Evolutionary conservation across 2,329 filamentous ascomycete species (phyloP).

Genomic region (Fusarium protoensiforme): DNA sequence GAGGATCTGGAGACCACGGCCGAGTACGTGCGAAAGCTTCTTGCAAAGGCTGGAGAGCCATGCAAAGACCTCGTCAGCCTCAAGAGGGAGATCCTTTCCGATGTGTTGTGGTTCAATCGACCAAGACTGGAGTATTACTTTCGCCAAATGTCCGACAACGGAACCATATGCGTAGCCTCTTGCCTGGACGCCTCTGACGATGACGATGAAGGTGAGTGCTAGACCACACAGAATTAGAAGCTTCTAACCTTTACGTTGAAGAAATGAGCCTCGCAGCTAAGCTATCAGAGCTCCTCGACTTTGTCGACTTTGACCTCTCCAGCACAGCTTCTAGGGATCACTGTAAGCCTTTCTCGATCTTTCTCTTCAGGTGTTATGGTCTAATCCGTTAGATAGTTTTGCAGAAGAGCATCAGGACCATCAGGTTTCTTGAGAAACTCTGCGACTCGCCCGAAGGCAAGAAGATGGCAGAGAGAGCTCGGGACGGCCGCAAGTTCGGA

Average conservation of each 20-base stretch:
- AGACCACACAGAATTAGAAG: fast-evolving
- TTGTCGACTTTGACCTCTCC: not conserved
- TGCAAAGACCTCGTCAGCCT: not conserved
- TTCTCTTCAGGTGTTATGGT: no score
- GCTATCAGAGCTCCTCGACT: not conserved
- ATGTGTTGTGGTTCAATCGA: slow-evolving; percentile 20
- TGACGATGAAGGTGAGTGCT: not conserved
- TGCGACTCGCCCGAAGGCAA: not conserved
- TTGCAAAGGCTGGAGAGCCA: not conserved
- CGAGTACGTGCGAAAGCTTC: slow-evolving; percentile 1
- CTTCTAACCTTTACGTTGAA: not conserved
- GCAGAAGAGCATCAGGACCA: not conserved
- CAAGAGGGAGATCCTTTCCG: not conserved
- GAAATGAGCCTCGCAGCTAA: not conserved
- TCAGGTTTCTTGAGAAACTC: not conserved
- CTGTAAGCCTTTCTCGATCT: not conserved
- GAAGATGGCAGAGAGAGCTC: slow-evolving; percentile 5
- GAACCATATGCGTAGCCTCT: not conserved
- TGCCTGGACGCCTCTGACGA: not conserved
- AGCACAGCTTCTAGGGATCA: not conserved
- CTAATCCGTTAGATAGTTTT: not conserved
- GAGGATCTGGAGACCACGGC: slow-evolving; percentile 8
- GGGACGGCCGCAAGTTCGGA: not conserved
- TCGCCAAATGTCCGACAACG: not conserved
- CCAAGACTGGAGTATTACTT: slow-evolving; percentile 11